Percentiles rank a stretch among this genome's conserved stretches.
phyloP scores from a whole-genome alignment of 768 basidiomycete genomes.

The Tephrocybe sp. region DNA sequence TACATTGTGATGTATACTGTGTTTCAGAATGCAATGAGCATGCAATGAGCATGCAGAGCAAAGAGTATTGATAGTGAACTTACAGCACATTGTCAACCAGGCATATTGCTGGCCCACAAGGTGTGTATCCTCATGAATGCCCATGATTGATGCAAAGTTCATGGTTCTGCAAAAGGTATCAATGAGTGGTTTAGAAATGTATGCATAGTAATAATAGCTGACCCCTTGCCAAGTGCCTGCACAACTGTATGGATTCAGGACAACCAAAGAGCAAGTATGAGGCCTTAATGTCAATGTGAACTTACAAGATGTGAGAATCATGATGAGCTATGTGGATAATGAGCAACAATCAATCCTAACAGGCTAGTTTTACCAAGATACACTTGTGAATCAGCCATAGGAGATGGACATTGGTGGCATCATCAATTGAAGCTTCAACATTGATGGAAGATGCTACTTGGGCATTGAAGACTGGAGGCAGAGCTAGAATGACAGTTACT shows the following conservation, averaged over 20 bases:
- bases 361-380: slow-evolving; percentile 30
- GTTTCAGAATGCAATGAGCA: too few species aligned
- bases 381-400: slow-evolving; percentile 48
- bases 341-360: neutral
- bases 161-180: too few species aligned
- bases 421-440: slow-evolving; percentile 37
- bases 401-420: slow-evolving; percentile 40
- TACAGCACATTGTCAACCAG: slow-evolving; percentile 48
- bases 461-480: slow-evolving; percentile 37
- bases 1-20: slow-evolving; percentile 43
- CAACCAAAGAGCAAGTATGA: neutral
- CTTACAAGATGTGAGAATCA: slow-evolving; percentile 47
- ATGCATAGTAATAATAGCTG: neutral
- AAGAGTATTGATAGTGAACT: slow-evolving; percentile 11
- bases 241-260: too few species aligned
- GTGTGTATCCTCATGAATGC: slow-evolving; percentile 40
- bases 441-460: slow-evolving; percentile 32
- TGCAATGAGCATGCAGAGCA: neutral
- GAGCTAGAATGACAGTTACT: too few species aligned
- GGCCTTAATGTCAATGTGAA: neutral
- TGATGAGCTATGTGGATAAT: slow-evolving; percentile 29
- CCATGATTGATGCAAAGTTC: slow-evolving; percentile 50
- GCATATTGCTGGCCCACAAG: slow-evolving; percentile 51
- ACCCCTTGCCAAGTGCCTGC: slow-evolving; percentile 50
- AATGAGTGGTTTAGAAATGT: too few species aligned